Evolutionary conservation across 768 basidiomycete genomes (phyloP).

Genomic region (Leucosporidium creatinivorum): DNA sequence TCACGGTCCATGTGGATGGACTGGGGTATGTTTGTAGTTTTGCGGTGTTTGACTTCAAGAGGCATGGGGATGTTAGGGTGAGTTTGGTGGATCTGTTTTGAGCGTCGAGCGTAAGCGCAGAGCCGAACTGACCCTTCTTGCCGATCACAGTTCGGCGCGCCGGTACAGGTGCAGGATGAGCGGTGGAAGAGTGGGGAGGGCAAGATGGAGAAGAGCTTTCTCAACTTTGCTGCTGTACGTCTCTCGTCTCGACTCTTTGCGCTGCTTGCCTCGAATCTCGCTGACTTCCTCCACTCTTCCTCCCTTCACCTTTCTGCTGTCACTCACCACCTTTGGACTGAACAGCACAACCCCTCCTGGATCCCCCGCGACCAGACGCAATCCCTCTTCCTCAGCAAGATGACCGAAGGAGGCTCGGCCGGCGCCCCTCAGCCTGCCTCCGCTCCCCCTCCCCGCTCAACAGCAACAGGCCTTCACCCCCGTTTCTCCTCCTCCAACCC

Average conservation of each 20-base stretch:
- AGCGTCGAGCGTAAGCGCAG: no score
- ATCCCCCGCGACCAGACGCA: slow-evolving; percentile 81
- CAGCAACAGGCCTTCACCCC: no score
- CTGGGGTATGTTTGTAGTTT: slow-evolving; percentile 96
- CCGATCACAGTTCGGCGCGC: slow-evolving; percentile 67
- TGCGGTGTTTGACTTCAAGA: slow-evolving; percentile 94
- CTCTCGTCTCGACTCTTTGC: no score
- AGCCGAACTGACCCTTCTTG: neutral
- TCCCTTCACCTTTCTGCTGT: neutral
- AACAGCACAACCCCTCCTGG: slow-evolving; percentile 63
- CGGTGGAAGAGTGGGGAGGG: slow-evolving; percentile 74
- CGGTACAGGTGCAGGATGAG: slow-evolving; percentile 44
- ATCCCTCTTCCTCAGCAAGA: slow-evolving; percentile 77
- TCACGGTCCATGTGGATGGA: slow-evolving; percentile 91
- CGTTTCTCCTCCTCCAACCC: no score
- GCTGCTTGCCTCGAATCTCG: neutral
- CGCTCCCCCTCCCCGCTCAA: no score
- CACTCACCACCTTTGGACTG: no score
- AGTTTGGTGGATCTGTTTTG: slow-evolving; percentile 23
- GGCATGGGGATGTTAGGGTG: slow-evolving; percentile 86
- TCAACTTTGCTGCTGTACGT: slow-evolving; percentile 70
- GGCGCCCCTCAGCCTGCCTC: no score
- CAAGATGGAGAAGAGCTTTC: slow-evolving; percentile 98
- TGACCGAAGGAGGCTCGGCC: slow-evolving; percentile 44
- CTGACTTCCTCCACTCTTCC: neutral